Base-by-base conservation (phyloP, 2,329 filamentous ascomycete genomes). In the Trichoderma hamatum region DNA sequence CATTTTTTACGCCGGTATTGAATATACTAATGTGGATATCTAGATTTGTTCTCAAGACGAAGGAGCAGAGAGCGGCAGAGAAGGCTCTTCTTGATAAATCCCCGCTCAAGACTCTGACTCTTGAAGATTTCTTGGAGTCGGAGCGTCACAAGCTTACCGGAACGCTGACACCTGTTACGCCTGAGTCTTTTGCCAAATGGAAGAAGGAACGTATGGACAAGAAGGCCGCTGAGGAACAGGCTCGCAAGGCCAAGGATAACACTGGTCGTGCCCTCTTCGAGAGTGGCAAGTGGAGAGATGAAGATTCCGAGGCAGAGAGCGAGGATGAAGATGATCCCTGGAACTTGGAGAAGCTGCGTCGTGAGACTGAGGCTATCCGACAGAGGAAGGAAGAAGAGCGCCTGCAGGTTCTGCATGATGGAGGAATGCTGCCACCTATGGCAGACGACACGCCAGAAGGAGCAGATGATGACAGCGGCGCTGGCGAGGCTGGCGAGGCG, bases 41-140 rank as follows among this genome's bases (percentile, higher is more conserved):
- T 75, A 97, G 94, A 69, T 99, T 98, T 83, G 85, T 99, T 54
- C 87, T 99, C 72, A 99, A 99, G 85, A 99, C 96, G 21, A 97
- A 96, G 82, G 96, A 98, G 79, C 96, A 99, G 80, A 88, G 93
- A 74, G 94, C 93, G 2, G 94, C 94, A 26, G 96, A 99, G 81
- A 99, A 97, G 83, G 96, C 96, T 3, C 83, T 97, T 68, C 85
- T 97, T 86, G 96, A 98, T 80, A 99, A 99, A 82, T 96, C 92
- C 9, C 95, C 96, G 6, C 85, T 98, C 69, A 94, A 94, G 79
- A 97, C 96, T 1, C 86, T 99, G 63, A 99, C 96, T 0, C 86
- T 99, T 58, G 96, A 99, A 83, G 96, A 99, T 79, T 99, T 97
- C 85, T 83, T 99, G 67, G 96, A 99, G 80, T 95, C 92, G 0